A percentile compares a stretch with the other conserved stretches of the same genome.
Conservation (phyloP, 2,329 filamentous ascomycete genomes). For the Geosmithia putterillii region DNA sequence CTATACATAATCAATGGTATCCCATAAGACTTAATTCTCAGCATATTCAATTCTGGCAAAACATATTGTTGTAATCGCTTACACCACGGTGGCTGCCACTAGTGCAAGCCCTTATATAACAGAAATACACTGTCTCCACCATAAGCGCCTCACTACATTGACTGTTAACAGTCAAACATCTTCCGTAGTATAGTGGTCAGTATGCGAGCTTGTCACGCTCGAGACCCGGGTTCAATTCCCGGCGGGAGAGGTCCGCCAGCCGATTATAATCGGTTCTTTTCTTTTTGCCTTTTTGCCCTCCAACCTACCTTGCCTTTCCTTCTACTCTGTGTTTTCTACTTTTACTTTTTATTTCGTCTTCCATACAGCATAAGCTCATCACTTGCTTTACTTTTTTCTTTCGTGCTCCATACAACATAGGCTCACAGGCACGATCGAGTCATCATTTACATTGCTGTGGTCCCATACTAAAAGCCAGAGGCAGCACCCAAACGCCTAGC, state of each 20-base stretch:
- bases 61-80: no score
- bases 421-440: no score
- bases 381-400: not conserved
- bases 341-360: not conserved
- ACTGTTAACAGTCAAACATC: constrained; percentile 2
- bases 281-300: not conserved
- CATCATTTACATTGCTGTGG: no score
- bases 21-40: no score
- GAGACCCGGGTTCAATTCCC: constrained; percentile 5
- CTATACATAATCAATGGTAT: no score
- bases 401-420: not conserved
- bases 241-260: constrained; percentile 3
- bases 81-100: no score
- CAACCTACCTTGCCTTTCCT: not conserved
- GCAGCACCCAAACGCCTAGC: no score
- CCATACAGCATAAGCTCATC: no score
- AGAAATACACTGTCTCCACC: not conserved
- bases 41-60: no score
- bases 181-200: constrained; percentile 5
- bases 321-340: not conserved
- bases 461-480: no score
- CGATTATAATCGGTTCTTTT: not conserved
- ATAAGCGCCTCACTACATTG: constrained; percentile 1
- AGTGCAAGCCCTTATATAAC: no score
- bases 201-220: constrained; percentile 5